A percentile compares a stretch with the other conserved stretches of the same genome.
Evolutionary conservation across 352 stramenopile species (phyloP).

Genomic region (Phytophthora meadii): DNA sequence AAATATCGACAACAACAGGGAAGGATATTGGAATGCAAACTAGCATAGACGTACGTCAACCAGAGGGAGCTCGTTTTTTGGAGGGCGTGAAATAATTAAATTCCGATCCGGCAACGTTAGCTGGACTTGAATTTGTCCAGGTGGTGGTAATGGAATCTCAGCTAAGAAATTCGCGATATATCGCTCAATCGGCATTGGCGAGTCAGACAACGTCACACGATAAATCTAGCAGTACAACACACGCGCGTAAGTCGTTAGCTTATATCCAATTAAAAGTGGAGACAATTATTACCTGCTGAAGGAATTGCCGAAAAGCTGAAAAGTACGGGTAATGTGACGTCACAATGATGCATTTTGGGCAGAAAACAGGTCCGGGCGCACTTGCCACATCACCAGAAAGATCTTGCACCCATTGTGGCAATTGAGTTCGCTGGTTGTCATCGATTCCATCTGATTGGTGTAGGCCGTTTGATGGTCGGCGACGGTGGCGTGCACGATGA

Average conservation of each 20-base stretch:
- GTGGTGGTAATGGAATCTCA: conserved; percentile 96
- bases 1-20: neutral
- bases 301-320: conserved; percentile 93
- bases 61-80: conserved; percentile 92
- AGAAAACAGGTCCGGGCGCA: conserved; percentile 79
- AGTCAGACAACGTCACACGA: conserved; percentile 79
- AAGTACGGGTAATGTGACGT: conserved; percentile 97
- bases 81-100: conserved; percentile 86
- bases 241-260: neutral
- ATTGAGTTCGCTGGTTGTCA: conserved; percentile 56
- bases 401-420: conserved; percentile 80
- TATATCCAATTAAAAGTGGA: neutral
- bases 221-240: conserved; percentile 60
- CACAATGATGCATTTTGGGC: conserved; percentile 93
- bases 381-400: conserved; percentile 54
- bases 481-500: conserved; percentile 43
- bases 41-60: conserved; percentile 68
- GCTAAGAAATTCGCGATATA: conserved; percentile 98
- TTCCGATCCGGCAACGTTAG: conserved; percentile 89
- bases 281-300: conserved; percentile 87
- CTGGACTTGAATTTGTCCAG: conserved; percentile 91
- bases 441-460: conserved; percentile 41
- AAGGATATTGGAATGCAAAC: neutral
- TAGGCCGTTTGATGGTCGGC: conserved; percentile 21
- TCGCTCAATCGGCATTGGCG: conserved; percentile 95